These are phyloP conservation scores for Mycosphaerella sp. DNA, from an alignment of 2,329 filamentous ascomycete genomes.

Conservation along the genomic window DNA sequence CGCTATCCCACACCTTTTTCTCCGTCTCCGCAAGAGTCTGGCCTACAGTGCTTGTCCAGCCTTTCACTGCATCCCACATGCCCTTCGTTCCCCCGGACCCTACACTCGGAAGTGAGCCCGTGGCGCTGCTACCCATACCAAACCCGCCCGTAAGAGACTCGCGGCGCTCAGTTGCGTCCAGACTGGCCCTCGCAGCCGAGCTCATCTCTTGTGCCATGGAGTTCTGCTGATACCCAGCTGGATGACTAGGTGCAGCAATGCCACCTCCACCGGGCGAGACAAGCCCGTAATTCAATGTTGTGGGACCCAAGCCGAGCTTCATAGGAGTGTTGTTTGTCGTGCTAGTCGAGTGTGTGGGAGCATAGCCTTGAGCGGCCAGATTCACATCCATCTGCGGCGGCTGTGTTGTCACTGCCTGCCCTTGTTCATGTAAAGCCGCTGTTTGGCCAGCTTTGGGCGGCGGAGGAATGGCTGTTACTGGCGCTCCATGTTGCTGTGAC, in stretches of 20 bases:
- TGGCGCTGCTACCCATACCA: conserved; percentile 23
- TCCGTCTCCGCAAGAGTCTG: conserved; percentile 41
- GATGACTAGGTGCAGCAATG: conserved; percentile 33
- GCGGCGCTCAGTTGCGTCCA: conserved; percentile 25
- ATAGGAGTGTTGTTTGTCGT: conserved; percentile 14
- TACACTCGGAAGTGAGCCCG: conserved; percentile 1
- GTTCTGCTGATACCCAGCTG: conserved; percentile 46
- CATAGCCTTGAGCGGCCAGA: conserved; percentile 34
- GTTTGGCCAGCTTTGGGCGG: conserved; percentile 37
- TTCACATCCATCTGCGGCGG: conserved; percentile 40
- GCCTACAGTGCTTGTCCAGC: conserved; percentile 39
- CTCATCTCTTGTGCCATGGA: conserved; percentile 39
- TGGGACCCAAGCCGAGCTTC: conserved; percentile 28
- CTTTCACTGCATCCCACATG: conserved; percentile 37
- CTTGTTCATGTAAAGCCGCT: conserved; percentile 8
- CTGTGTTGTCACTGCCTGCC: conserved; percentile 24
- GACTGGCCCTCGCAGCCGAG: conserved; percentile 31
- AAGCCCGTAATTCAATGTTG: conserved; percentile 36
- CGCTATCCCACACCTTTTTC: conserved; percentile 43
- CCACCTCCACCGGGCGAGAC: conserved; percentile 23
- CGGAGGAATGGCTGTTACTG: conserved; percentile 33
- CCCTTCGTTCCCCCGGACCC: conserved; percentile 10
- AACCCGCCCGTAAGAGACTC: conserved; percentile 18
- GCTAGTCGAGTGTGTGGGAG: conserved; percentile 36
- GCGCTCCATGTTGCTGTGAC: conserved; percentile 25